These are phyloP conservation scores for Lachancea cidri DNA, from an alignment of 805 yeast genomes.

Conservation along the genomic window DNA sequence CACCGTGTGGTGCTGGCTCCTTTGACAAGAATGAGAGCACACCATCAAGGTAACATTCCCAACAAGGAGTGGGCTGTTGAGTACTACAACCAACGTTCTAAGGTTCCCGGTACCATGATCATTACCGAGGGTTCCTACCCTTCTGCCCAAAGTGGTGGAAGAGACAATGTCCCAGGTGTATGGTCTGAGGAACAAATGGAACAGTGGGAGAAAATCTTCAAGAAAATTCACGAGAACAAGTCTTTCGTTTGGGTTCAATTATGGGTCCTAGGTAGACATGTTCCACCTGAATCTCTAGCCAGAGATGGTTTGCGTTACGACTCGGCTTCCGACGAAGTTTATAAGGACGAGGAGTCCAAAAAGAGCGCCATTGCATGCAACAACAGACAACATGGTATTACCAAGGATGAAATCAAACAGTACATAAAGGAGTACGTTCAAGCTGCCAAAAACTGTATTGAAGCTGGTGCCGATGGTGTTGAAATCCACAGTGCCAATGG, in stretches of 20 bases:
- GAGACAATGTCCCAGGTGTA: conserved; percentile 45
- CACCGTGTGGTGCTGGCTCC: conserved; percentile 42
- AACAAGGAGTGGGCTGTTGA: conserved; percentile 41
- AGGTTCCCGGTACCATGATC: conserved; percentile 51
- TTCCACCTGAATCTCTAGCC: conserved; percentile 35
- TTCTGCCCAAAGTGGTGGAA: conserved; percentile 40
- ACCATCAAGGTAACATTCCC: conserved; percentile 36
- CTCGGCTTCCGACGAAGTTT: conserved; percentile 37
- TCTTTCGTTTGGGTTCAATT: conserved; percentile 45
- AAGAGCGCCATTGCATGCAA: conserved; percentile 32
- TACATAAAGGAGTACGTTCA: conserved; percentile 38
- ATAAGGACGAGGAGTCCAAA: conserved; percentile 33
- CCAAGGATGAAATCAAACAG: conserved; percentile 35
- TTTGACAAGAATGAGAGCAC: conserved; percentile 41
- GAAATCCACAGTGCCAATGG: conserved; percentile 71
- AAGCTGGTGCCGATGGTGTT: conserved; percentile 49
- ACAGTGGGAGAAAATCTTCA: conserved; percentile 46
- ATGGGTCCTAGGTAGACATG: conserved; percentile 46
- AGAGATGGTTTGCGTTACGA: conserved; percentile 35
- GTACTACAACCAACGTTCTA: conserved; percentile 54
- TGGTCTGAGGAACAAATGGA: conserved; percentile 42
- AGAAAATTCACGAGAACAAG: conserved; percentile 46
- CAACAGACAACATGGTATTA: conserved; percentile 30
- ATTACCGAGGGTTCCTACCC: conserved; percentile 57
- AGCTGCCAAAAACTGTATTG: conserved; percentile 42